Percentiles rank a stretch among this genome's conserved stretches.
These are phyloP conservation scores for Xylariaceae sp. DNA, from an alignment of 2,329 filamentous ascomycete species.

Conservation along the genomic window DNA sequence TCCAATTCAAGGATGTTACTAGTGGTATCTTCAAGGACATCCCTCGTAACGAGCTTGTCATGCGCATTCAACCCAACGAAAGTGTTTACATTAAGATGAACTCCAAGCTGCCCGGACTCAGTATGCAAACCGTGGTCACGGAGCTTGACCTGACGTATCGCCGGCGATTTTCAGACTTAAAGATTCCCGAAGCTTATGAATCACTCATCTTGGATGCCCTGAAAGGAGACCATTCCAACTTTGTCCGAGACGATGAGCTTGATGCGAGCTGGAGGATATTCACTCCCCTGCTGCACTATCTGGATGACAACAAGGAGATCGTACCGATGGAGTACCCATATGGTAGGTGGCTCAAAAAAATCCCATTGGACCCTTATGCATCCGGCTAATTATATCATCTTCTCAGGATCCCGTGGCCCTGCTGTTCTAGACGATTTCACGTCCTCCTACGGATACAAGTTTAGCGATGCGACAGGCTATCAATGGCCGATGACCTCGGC, in stretches of 20 bases:
- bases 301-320: conserved; percentile 99
- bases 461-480: conserved; percentile 93
- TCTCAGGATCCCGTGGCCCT: conserved; percentile 85
- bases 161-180: conserved; percentile 96
- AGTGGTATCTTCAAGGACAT: conserved; percentile 99
- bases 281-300: conserved; percentile 92
- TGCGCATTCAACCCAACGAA: conserved; percentile 98
- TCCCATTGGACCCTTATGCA: background rate
- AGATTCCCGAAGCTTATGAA: conserved; percentile 99
- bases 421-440: conserved; percentile 98
- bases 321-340: conserved; percentile 99
- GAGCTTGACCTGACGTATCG: conserved; percentile 98
- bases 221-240: conserved; percentile 99
- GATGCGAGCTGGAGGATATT: conserved; percentile 99
- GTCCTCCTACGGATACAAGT: conserved; percentile 96
- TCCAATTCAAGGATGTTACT: conserved; percentile 99
- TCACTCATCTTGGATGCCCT: conserved; percentile 94
- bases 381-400: conserved; percentile 2
- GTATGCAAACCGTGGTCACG: conserved; percentile 98
- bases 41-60: conserved; percentile 96
- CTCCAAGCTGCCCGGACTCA: conserved; percentile 95
- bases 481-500: conserved; percentile 84
- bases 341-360: conserved; percentile 55
- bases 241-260: conserved; percentile 93
- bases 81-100: conserved; percentile 99